A percentile compares a stretch with the other conserved stretches of the same genome.
Evolutionary conservation across 345 rosid genomes (phyloP).

Genomic region (Barbarea vulgaris): DNA sequence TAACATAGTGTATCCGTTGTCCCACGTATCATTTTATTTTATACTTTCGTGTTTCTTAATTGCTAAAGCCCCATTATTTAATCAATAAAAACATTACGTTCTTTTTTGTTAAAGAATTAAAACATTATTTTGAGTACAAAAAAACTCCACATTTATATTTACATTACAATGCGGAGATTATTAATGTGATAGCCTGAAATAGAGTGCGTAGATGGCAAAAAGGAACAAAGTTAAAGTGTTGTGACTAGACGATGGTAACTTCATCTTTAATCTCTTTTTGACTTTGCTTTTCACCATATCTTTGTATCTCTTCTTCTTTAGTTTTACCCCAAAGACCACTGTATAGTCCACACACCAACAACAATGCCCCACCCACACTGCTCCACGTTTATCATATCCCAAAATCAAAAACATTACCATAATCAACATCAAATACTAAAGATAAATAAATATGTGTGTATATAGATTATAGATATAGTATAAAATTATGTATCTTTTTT

Average conservation of each 20-base stretch:
- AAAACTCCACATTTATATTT: not conserved
- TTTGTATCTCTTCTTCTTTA: constrained; percentile 47
- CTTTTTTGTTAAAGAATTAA: no score
- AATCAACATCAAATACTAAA: not conserved
- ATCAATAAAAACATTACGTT: no score
- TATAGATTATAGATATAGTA: not conserved
- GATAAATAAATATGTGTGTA: not conserved
- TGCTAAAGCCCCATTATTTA: no score
- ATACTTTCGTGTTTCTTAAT: no score
- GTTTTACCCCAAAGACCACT: constrained; percentile 83
- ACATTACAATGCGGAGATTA: constrained; percentile 15
- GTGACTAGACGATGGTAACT: constrained; percentile 12
- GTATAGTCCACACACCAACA: constrained; percentile 81
- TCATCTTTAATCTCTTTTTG: constrained; percentile 40
- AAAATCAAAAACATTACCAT: not conserved
- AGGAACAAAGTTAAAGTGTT: not conserved
- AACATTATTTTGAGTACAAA: not conserved
- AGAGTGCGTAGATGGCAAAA: not conserved
- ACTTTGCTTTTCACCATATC: constrained; percentile 31
- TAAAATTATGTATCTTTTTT: not conserved
- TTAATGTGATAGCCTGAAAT: not conserved
- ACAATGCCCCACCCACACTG: constrained; percentile 73
- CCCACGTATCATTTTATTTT: no score
- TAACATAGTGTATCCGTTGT: no score
- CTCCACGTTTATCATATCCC: constrained; percentile 1